Conservation (phyloP, 2,329 filamentous ascomycete genomes). For the Phyllosticta citribraziliensis region DNA sequence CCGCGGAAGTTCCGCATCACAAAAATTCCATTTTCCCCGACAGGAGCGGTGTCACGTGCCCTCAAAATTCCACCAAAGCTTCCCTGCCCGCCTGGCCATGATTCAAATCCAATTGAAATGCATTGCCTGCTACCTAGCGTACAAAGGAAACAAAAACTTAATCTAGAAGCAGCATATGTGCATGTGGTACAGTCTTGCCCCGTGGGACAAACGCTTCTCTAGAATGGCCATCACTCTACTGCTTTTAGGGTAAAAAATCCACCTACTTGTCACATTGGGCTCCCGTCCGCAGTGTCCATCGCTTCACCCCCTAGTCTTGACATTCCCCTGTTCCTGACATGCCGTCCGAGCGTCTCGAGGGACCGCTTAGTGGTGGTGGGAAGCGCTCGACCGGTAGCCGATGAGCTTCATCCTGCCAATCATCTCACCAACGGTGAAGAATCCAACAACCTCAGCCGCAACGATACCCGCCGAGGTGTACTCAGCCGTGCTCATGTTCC, state of each 20-base stretch:
- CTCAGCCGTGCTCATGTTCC: constrained; percentile 63
- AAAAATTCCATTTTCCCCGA: neutral
- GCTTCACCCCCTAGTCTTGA: constrained; percentile 4
- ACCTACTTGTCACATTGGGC: constrained; percentile 5
- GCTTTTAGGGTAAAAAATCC: constrained; percentile 2
- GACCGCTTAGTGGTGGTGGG: constrained; percentile 21
- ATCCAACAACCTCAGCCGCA: constrained; percentile 77
- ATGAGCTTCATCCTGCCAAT: constrained; percentile 91
- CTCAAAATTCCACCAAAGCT: constrained; percentile 1
- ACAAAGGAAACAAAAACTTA: constrained; percentile 22
- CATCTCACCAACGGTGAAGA: constrained; percentile 98
- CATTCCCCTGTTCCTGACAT: neutral
- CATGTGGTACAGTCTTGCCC: constrained; percentile 26
- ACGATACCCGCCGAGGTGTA: constrained; percentile 66
- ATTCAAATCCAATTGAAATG: neutral
- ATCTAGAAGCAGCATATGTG: constrained; percentile 31
- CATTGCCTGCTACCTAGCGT: constrained; percentile 14
- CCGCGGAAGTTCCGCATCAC: constrained; percentile 6
- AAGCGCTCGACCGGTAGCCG: constrained; percentile 54
- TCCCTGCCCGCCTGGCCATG: neutral
- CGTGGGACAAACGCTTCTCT: constrained; percentile 6
- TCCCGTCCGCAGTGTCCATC: neutral
- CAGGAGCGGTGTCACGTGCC: neutral
- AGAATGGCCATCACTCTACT: constrained; percentile 6
- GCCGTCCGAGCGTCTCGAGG: neutral